Conservation (phyloP, 2,329 filamentous ascomycete genomes). For the Aureobasidium melanogenum region DNA sequence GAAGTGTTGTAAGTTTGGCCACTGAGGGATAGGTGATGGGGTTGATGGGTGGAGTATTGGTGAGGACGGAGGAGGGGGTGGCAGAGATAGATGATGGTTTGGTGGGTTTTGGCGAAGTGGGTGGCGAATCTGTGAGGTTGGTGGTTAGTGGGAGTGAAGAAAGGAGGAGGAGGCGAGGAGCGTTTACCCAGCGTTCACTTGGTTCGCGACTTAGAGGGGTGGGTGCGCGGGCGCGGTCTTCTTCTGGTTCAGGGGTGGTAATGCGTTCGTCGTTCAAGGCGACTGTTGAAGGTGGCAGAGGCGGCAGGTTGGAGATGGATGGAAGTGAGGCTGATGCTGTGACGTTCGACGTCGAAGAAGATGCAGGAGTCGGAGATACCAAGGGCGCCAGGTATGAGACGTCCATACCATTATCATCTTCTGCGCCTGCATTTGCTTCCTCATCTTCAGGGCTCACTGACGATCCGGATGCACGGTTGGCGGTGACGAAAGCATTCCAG, state of each 20-base stretch:
- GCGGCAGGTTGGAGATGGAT: background rate
- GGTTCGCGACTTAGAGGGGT: background rate
- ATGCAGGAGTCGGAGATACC: background rate
- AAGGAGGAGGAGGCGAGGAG: background rate
- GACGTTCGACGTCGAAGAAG: background rate
- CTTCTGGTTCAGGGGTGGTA: background rate
- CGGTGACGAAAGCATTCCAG: background rate
- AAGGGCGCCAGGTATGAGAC: background rate
- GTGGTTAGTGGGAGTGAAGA: background rate
- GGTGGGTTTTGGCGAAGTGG: slow-evolving; percentile 13
- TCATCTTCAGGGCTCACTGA: background rate
- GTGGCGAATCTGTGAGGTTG: background rate
- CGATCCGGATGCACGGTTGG: background rate
- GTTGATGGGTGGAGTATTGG: background rate
- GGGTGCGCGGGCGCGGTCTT: background rate
- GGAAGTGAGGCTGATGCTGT: background rate
- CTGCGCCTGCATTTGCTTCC: background rate
- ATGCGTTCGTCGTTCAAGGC: background rate
- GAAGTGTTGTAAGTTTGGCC: background rate
- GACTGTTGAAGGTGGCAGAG: background rate
- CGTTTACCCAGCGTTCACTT: background rate
- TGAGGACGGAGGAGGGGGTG: background rate
- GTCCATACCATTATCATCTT: background rate
- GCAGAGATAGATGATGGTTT: background rate
- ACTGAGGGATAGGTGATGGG: background rate